Evolutionary conservation across 176 grass and related monocot species (phyloP).

Genomic region (sorghum (Sorghum bicolor)): DNA sequence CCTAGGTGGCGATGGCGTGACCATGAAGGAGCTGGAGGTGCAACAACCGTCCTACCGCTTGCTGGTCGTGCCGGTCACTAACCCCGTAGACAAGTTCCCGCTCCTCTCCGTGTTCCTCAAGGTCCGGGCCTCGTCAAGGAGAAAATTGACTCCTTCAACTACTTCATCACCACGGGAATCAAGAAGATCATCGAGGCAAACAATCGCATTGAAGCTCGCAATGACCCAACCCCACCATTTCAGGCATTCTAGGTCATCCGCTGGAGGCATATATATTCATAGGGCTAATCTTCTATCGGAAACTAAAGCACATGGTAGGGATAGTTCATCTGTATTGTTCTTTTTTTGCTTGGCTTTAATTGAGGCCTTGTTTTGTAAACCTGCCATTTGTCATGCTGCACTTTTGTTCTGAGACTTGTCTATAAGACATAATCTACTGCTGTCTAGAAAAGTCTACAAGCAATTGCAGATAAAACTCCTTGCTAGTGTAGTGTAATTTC

Average conservation of each 20-base stretch:
- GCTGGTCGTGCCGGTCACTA: conserved; percentile 53
- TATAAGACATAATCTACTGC: no score
- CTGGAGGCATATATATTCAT: conserved; percentile 96
- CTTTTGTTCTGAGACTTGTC: neutral
- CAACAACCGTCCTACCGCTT: conserved; percentile 14
- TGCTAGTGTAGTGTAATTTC: no score
- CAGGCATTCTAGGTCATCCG: conserved; percentile 90
- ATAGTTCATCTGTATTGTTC: neutral
- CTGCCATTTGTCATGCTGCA: neutral
- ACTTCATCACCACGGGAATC: conserved; percentile 70
- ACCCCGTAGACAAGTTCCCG: conserved; percentile 69
- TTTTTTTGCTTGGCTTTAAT: neutral
- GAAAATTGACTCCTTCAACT: conserved; percentile 87
- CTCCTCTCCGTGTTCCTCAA: conserved; percentile 80
- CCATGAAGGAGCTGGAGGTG: no score
- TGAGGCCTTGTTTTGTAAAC: neutral
- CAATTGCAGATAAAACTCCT: no score
- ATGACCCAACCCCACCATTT: conserved; percentile 45
- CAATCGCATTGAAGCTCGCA: conserved; percentile 39
- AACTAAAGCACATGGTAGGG: conserved; percentile 96
- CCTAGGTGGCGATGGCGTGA: no score
- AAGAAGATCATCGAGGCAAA: conserved; percentile 77
- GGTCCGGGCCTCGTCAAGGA: conserved; percentile 87
- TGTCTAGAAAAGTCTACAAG: no score
- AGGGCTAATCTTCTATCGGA: conserved; percentile 97